Conservation (phyloP, 495 filamentous ascomycete species). For the Penicillium coffeae region DNA sequence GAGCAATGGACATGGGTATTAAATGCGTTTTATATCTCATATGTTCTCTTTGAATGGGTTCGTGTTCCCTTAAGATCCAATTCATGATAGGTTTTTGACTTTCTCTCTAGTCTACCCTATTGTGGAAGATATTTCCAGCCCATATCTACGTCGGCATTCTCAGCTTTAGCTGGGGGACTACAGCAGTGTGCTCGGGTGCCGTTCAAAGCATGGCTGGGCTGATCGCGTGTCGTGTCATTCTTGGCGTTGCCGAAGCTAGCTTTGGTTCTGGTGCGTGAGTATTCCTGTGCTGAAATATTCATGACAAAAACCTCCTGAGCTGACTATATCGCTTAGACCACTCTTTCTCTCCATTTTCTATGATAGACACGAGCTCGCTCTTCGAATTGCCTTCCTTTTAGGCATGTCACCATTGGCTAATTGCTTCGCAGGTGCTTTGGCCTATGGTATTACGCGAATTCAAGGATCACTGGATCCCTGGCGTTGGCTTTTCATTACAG, state of each 20-base stretch:
- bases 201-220: conserved; percentile 52
- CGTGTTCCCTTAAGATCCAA: too few relatives aligned
- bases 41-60: conserved; percentile 31
- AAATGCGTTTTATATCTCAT: conserved; percentile 60
- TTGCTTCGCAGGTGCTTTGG: conserved; percentile 69
- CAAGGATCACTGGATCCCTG: conserved; percentile 20
- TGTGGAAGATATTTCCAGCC: conserved; percentile 58
- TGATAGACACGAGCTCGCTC: conserved; percentile 62
- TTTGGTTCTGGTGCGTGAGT: conserved; percentile 58
- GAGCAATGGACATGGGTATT: conserved; percentile 61
- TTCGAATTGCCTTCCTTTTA: conserved; percentile 64
- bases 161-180: conserved; percentile 39
- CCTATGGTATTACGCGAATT: conserved; percentile 63
- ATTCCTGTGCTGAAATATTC: too few relatives aligned
- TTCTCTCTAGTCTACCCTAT: conserved; percentile 22
- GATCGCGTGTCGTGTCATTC: conserved; percentile 54
- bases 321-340: too few relatives aligned
- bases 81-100: too few relatives aligned
- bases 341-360: conserved; percentile 76
- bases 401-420: conserved; percentile 70
- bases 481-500: conserved; percentile 30
- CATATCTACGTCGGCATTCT: conserved; percentile 29
- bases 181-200: conserved; percentile 49
- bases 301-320: too few relatives aligned
- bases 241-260: conserved; percentile 56